These are phyloP conservation scores for Podospora sp. DNA, from an alignment of 495 filamentous ascomycete genomes.

Conservation along the genomic window DNA sequence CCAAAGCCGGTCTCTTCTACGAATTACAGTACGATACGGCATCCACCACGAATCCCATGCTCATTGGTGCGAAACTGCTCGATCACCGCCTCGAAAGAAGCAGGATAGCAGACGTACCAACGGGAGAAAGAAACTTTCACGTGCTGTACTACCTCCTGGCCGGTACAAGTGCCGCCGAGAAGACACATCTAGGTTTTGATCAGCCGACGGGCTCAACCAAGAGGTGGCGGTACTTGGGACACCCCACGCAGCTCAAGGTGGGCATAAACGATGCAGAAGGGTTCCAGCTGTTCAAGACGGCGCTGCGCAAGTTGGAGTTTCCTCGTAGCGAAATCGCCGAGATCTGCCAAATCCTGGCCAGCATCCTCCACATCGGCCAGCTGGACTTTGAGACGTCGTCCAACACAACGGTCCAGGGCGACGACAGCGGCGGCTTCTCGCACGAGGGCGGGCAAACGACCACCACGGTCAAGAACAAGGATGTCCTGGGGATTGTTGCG, in stretches of 20 bases:
- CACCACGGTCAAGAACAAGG: slow-evolving; percentile 90
- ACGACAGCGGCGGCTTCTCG: slow-evolving; percentile 94
- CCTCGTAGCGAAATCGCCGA: slow-evolving; percentile 91
- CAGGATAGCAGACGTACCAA: slow-evolving; percentile 85
- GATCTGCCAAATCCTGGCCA: slow-evolving; percentile 89
- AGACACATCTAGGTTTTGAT: slow-evolving; percentile 84
- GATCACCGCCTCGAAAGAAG: slow-evolving; percentile 91
- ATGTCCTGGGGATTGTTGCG: slow-evolving; percentile 80
- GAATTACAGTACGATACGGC: slow-evolving; percentile 95
- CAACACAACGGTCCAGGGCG: slow-evolving; percentile 72
- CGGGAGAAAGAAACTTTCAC: slow-evolving; percentile 95
- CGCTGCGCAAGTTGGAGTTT: slow-evolving; percentile 90
- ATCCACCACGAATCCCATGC: slow-evolving; percentile 72
- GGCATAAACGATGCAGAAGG: slow-evolving; percentile 94
- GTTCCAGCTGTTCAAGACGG: slow-evolving; percentile 97
- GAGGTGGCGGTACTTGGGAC: slow-evolving; percentile 93
- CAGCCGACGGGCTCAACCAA: slow-evolving; percentile 62
- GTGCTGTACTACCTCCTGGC: slow-evolving; percentile 92
- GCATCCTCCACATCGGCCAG: slow-evolving; percentile 92
- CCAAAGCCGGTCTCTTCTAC: slow-evolving; percentile 91
- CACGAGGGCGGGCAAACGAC: slow-evolving; percentile 88
- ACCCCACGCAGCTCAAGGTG: slow-evolving; percentile 94
- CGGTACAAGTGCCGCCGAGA: slow-evolving; percentile 88
- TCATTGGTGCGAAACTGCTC: slow-evolving; percentile 92
- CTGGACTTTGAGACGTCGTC: slow-evolving; percentile 84